Base-by-base conservation (phyloP, 176 grass and related monocot genomes). In the Zea luxurians region DNA sequence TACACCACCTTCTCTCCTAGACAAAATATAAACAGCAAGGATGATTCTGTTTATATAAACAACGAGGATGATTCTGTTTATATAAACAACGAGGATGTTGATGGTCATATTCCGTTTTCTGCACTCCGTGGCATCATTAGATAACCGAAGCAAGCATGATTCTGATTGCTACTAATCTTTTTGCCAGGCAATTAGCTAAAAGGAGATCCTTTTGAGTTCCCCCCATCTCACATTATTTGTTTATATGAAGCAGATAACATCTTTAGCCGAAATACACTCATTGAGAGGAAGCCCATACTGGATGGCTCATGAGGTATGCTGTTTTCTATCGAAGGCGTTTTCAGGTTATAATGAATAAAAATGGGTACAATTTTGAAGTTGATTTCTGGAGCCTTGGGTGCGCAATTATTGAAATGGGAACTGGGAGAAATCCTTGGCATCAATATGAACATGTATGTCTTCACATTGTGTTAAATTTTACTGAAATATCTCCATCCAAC, bases 321-420 rank as follows among this genome's bases (percentile, higher is more conserved):
- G 43, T 73, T 66, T 83, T 41, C 10, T 52, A 50, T 65, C 2
- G 0, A 48, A 65, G 38, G 18, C 21, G 37, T 58, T 79, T 86
- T 20, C 82, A 99, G 96, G 90, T 90, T 77, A 92, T 99, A 83
- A 91, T 99, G 96, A 93, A 95, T 75, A 74, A 52, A 52, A 98
- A 80, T 76, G 96, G 96, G 35, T 99, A 99, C 86, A 87, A 55
- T 78, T 86, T 99, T 75, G 83, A 92, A 50, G 96, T 94, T 40
- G 96, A 99, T 60, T 89, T 95, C 78, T 99, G 96, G 96, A 99
- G 96, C 67, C 87, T 99, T 59, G 96, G 96, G 17, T 99, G 96
- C 54, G 95, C 96, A 43, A 79, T 99, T 78, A 89, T 99, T 57
- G 96, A 99, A 65, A 99, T 99, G 96, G 96, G 92, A 75, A 95